Evolutionary conservation across 2,329 filamentous ascomycete species (phyloP).

Genomic region (Fonsecaea nubica): DNA sequence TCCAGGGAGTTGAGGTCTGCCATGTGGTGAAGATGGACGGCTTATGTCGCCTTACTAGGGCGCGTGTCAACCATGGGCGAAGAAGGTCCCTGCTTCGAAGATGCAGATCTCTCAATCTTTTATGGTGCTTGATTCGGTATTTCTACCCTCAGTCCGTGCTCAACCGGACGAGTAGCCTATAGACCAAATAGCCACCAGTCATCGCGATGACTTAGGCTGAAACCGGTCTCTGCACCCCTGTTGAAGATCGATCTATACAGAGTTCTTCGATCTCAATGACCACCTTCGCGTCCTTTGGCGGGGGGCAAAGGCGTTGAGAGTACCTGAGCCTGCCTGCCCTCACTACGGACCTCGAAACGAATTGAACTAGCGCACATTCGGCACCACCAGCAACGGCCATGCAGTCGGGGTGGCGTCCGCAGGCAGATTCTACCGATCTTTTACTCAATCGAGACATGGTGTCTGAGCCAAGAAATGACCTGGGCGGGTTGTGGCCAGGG

Average conservation of each 20-base stretch:
- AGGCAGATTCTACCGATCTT: neutral
- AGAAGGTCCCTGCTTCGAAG: neutral
- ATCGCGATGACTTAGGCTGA: neutral
- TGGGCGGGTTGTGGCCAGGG: neutral
- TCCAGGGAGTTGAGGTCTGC: neutral
- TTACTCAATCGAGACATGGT: neutral
- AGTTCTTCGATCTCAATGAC: neutral
- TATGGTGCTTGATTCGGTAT: neutral
- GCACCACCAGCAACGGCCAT: neutral
- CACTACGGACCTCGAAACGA: neutral
- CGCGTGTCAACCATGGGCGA: neutral
- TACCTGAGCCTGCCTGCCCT: neutral
- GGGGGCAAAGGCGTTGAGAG: neutral
- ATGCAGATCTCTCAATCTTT: neutral
- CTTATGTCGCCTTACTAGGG: neutral
- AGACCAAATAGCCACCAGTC: neutral
- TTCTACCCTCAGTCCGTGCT: neutral
- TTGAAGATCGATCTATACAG: too few relatives aligned
- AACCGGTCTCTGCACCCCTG: neutral
- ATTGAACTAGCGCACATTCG: neutral
- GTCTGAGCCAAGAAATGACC: neutral
- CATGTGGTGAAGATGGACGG: neutral
- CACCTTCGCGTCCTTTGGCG: neutral
- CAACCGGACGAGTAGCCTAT: neutral
- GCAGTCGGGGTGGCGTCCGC: neutral